Evolutionary conservation across 805 yeast genomes (phyloP), one percentile per base, ranked within the genome.

Genomic region (Myxozyma geophila): DNA sequence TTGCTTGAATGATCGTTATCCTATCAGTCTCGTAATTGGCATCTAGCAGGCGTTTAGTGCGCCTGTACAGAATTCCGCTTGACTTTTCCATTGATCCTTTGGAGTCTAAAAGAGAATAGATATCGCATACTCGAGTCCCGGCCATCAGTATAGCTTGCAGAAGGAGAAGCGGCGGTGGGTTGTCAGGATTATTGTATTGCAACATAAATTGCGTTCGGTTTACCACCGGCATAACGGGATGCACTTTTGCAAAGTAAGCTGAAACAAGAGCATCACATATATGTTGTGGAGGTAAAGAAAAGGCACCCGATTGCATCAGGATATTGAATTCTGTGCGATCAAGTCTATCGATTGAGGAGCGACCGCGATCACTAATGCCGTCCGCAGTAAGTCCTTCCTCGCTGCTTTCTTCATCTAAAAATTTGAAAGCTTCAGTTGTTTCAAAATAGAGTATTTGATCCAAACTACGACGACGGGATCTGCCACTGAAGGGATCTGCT

Each of bases 1-100:
- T 76, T 0, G 91, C 80, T 70, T 87, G 92, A 9, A 89, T 79
- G 36, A 86, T 75, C 4, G 83, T 76, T 0, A 86, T 77, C 0
- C 88, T 84, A 70, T 88, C 91, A 35, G 80, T 75, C 74, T 89
- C 95, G 68, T 83, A 83, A 66, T 82, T 83, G 1, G 88, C 82
- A 70, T 89, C 92, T 73, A 83, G 87, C 33, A 89, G 75, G 0
- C 90, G 88, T 75, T 87, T 87, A 1, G 92, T 92, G 19, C 96
- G 80, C 67, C 85, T 82, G 75, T 85, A 85, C 64, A 89, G 83
- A 2, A 89, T 83, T 62, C 82, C 75, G 53, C 83, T 76, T 54
- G 88, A 83, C 51, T 81, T 77, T 61, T 83, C 83, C 47, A 82
- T 78, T 10, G 82, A 74, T 0, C 78, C 81, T 46, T 69, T 72